Conservation (phyloP, 371 early-diverging fungal species). For the Catenaria anguillulae region DNA sequence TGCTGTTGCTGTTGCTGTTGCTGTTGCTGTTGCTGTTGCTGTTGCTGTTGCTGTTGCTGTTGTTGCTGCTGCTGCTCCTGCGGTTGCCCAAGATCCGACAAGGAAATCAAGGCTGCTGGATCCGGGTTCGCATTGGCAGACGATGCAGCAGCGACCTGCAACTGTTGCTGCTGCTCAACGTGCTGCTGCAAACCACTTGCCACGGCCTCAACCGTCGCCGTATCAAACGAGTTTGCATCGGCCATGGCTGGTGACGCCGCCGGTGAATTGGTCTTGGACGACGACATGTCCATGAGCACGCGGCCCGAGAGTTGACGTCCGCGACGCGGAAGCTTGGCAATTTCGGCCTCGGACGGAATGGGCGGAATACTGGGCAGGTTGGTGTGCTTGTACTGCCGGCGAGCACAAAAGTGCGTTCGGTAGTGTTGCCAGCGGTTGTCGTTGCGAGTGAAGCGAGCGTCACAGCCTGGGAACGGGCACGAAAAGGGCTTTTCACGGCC, state of each 20-base stretch:
- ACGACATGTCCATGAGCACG: background rate
- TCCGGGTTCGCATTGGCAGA: too few relatives aligned
- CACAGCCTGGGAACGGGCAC: slow-evolving; percentile 49
- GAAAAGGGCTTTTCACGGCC: slow-evolving; percentile 40
- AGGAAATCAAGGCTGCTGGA: too few relatives aligned
- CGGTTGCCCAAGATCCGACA: too few relatives aligned
- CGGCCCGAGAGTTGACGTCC: background rate
- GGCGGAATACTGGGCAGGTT: background rate
- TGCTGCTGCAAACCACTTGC: too few relatives aligned
- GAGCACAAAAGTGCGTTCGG: background rate
- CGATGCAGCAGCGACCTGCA: too few relatives aligned
- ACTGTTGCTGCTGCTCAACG: too few relatives aligned
- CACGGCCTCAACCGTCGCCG: too few relatives aligned
- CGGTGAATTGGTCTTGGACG: background rate
- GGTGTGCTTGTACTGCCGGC: background rate
- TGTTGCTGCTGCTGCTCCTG: too few relatives aligned
- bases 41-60: too few relatives aligned
- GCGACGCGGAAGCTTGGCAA: background rate
- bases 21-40: too few relatives aligned
- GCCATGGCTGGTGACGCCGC: background rate
- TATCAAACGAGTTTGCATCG: too few relatives aligned
- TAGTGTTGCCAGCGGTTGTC: slow-evolving; percentile 18
- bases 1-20: too few relatives aligned
- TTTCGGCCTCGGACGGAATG: background rate
- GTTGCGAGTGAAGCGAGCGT: slow-evolving; percentile 54